Evolutionary conservation across 257 asterid species (phyloP).

Genomic region (Marsdenia floribunda): DNA sequence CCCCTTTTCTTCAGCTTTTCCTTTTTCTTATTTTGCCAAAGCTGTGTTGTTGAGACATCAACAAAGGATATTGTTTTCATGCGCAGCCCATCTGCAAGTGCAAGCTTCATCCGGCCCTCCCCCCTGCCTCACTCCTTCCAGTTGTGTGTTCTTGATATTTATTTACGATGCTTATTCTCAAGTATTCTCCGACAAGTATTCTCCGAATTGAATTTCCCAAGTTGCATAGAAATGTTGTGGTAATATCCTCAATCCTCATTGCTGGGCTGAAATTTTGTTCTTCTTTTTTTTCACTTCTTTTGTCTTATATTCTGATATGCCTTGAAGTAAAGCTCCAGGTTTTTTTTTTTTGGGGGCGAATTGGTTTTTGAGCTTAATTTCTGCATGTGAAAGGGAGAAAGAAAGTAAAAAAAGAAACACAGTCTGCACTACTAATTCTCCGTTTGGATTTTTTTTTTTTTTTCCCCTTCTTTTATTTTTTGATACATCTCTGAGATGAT

Average conservation of each 20-base stretch:
- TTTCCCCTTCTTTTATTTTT: no score
- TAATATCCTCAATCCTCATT: neutral
- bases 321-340: neutral
- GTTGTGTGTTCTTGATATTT: neutral
- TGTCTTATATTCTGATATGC: neutral
- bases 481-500: neutral
- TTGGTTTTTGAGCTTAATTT: neutral
- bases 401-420: no score
- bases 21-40: no score
- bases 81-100: no score
- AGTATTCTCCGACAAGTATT: constrained; percentile 42
- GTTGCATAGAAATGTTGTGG: constrained; percentile 8
- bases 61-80: neutral
- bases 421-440: neutral
- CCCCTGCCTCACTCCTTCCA: neutral
- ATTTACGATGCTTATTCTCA: constrained; percentile 47
- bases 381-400: neutral
- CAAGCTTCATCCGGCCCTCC: no score
- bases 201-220: constrained; percentile 6
- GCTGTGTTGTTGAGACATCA: no score
- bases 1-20: no score
- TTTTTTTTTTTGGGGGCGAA: neutral
- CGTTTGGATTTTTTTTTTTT: neutral
- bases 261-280: neutral
- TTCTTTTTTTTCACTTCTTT: neutral